Percentiles rank a stretch among this genome's conserved stretches.
phyloP scores from a whole-genome alignment of 345 rosid genomes.

The Eutrema yunnanense region DNA sequence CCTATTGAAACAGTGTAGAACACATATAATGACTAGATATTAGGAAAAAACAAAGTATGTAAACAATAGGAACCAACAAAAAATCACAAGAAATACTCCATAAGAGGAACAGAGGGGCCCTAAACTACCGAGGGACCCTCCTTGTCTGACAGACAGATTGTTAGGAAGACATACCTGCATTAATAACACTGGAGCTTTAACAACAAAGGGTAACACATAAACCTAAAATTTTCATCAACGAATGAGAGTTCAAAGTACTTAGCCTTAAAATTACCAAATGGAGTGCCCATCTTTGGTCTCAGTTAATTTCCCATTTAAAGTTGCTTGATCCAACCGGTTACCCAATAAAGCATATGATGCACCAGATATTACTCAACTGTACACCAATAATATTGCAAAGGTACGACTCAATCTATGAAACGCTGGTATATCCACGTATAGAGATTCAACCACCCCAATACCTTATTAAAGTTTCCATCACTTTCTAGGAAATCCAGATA shows the following conservation, averaged over 20 bases:
- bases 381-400: neutral
- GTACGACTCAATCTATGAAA: neutral
- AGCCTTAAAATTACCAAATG: neutral
- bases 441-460: neutral
- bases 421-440: neutral
- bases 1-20: neutral
- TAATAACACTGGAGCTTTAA: neutral
- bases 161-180: conserved; percentile 1
- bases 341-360: conserved; percentile 2
- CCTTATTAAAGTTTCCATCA: neutral
- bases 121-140: neutral
- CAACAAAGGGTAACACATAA: neutral
- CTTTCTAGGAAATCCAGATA: neutral
- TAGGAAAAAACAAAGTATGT: neutral
- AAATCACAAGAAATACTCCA: neutral
- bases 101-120: neutral
- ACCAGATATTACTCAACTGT: conserved; percentile 1
- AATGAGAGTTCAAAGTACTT: neutral
- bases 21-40: neutral
- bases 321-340: conserved; percentile 1
- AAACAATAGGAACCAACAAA: neutral
- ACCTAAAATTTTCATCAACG: neutral
- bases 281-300: neutral
- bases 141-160: neutral
- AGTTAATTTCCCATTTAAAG: neutral